phyloP scores from a whole-genome alignment of 176 grass and related monocot genomes.

The Lolium rigidum region DNA sequence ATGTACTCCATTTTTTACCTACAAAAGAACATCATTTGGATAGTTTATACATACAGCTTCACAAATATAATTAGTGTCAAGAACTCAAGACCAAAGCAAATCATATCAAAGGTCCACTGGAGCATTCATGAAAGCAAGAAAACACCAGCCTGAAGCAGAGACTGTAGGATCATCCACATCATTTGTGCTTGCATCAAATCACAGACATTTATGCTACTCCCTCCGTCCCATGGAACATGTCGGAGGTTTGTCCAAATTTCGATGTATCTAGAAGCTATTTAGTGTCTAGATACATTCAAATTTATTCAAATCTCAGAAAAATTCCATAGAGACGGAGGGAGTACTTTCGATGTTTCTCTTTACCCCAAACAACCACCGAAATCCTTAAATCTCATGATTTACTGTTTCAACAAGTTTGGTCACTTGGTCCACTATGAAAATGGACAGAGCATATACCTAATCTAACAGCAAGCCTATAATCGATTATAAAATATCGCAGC shows the following conservation, averaged over 20 bases:
- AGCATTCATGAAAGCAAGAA: not conserved
- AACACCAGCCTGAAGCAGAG: not conserved
- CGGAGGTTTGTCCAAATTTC: too few relatives aligned
- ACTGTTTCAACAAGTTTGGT: not conserved
- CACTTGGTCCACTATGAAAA: not conserved
- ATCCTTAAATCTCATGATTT: not conserved
- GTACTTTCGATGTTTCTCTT: not conserved
- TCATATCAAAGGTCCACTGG: not conserved
- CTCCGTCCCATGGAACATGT: too few relatives aligned
- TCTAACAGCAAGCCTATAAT: not conserved
- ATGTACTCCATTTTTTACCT: not conserved
- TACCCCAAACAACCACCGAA: not conserved
- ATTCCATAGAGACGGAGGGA: too few relatives aligned
- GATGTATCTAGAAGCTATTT: too few relatives aligned
- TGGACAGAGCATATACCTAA: not conserved
- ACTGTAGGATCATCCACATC: not conserved
- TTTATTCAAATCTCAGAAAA: too few relatives aligned
- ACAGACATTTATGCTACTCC: too few relatives aligned
- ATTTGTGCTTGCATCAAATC: too few relatives aligned
- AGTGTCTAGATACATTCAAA: too few relatives aligned
- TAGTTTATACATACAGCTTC: not conserved
- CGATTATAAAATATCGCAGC: not conserved
- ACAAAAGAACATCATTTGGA: not conserved
- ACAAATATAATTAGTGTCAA: too few relatives aligned
- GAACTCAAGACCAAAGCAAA: not conserved